Evolutionary conservation across 257 asterid species (phyloP).

Genomic region (Solanum tarijense): DNA sequence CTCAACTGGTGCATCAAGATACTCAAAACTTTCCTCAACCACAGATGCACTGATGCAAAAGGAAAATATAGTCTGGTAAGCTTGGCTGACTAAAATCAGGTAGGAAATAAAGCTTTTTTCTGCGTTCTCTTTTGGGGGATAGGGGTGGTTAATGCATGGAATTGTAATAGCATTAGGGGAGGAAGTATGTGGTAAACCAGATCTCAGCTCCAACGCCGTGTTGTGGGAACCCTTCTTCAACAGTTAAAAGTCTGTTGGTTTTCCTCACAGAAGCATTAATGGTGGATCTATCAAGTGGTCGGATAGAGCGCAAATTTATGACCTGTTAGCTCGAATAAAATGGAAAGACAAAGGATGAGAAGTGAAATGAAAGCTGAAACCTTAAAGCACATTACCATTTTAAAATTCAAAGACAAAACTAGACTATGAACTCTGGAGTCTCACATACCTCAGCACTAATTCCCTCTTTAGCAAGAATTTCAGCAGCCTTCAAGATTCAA

Average conservation of each 20-base stretch:
- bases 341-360: not conserved
- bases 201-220: slow-evolving; percentile 93
- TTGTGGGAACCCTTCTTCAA: slow-evolving; percentile 89
- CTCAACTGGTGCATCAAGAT: slow-evolving; percentile 65
- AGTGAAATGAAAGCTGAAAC: not conserved
- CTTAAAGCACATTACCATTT: not conserved
- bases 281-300: slow-evolving; percentile 70
- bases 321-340: slow-evolving; percentile 26
- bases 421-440: not conserved
- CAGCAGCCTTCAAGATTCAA: slow-evolving; percentile 55
- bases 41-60: slow-evolving; percentile 40
- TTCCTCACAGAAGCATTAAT: slow-evolving; percentile 73
- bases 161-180: not conserved
- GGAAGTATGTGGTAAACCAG: slow-evolving; percentile 30
- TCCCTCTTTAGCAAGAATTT: slow-evolving; percentile 77
- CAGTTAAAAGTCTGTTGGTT: slow-evolving; percentile 71
- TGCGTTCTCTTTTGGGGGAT: not conserved
- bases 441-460: slow-evolving; percentile 64
- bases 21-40: slow-evolving; percentile 52
- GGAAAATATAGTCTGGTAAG: not conserved
- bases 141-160: not conserved
- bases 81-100: not conserved
- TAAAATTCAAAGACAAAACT: not conserved
- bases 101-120: not conserved
- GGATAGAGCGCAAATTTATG: slow-evolving; percentile 67